A percentile compares a stretch with the other conserved stretches of the same genome.
phyloP scores from a whole-genome alignment of 2,329 filamentous ascomycete genomes.

The Blastomyces percursus region DNA sequence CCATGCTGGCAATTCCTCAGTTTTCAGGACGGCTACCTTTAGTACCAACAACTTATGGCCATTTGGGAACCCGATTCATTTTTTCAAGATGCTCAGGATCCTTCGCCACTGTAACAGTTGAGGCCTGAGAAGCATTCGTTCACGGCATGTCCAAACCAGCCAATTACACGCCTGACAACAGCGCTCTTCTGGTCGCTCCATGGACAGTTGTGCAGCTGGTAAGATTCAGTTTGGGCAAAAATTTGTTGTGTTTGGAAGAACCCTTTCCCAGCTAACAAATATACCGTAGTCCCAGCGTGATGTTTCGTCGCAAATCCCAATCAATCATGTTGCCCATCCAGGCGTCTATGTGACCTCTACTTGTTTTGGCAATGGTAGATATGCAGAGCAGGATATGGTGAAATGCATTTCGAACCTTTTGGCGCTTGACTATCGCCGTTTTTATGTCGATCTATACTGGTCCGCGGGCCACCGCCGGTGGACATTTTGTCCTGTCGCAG shows the following conservation, averaged over 20 bases:
- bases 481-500: constrained; percentile 50
- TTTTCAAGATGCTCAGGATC: neutral
- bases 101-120: neutral
- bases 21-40: neutral
- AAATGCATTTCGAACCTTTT: constrained; percentile 55
- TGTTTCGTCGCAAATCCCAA: constrained; percentile 47
- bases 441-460: constrained; percentile 55
- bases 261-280: constrained; percentile 10
- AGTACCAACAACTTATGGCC: neutral
- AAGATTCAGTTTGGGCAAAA: constrained; percentile 8
- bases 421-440: constrained; percentile 46
- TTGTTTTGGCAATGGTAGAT: constrained; percentile 47
- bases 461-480: constrained; percentile 44
- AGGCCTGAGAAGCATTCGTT: neutral
- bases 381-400: constrained; percentile 40
- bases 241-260: neutral
- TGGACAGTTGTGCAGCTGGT: constrained; percentile 33
- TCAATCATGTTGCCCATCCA: constrained; percentile 51
- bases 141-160: constrained; percentile 29
- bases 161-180: constrained; percentile 29
- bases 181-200: constrained; percentile 27
- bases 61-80: neutral
- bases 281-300: constrained; percentile 49
- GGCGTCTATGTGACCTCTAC: constrained; percentile 47
- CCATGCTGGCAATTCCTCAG: neutral